Base-by-base conservation (phyloP, 2,329 filamentous ascomycete species). In the Venturia effusa region DNA sequence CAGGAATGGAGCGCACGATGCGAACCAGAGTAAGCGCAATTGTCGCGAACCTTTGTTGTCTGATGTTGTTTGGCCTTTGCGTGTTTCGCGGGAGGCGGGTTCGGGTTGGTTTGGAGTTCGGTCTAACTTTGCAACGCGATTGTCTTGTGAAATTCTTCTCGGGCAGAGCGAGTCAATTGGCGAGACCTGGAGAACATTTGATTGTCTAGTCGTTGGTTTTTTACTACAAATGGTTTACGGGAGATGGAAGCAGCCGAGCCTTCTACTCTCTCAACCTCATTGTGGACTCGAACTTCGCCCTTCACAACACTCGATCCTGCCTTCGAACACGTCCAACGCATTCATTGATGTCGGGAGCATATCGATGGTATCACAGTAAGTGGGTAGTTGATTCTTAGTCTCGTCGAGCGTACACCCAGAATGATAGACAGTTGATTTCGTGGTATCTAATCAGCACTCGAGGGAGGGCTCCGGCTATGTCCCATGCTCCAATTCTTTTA, bases 31-130 rank as follows among this genome's bases (percentile, higher is more conserved):
- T 22, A 17, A 24, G 30, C 15, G 51, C 27, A 34, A 57, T 57
- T 57, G 51, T 34, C 27, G 51, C 51, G 51, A 57, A 51, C 51
- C 51, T 57, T 57, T 57, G 30, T 57, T 57, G 51, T 57, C 51
- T 34, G 51, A 24, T 57, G 51, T 55, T 55, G 43, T 57, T 32
- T 54, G 27, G 24, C 17, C n/a, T 17, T n/a, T 39, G 37, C 37
- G 51, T 19, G 51, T 57, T 15, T 57, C 51, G 51, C 51, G 51
- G 51, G 30, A 57, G 27, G 30, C 51, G 51, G 51, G 51, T 57
- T 17, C n/a, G 48, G 30, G 48, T 32, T 55, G 27, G 30, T 30
- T 55, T 34, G 10, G 15, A 30, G 30, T 34, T 32, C 27, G 7
- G 30, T 34, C 51, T 57, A 57, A 27, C 41, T 32, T 32, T 32